Evolutionary conservation across 495 filamentous ascomycete species (phyloP), one percentile per base, ranked within the genome.

Genomic region (Hypoxylon fuscum): DNA sequence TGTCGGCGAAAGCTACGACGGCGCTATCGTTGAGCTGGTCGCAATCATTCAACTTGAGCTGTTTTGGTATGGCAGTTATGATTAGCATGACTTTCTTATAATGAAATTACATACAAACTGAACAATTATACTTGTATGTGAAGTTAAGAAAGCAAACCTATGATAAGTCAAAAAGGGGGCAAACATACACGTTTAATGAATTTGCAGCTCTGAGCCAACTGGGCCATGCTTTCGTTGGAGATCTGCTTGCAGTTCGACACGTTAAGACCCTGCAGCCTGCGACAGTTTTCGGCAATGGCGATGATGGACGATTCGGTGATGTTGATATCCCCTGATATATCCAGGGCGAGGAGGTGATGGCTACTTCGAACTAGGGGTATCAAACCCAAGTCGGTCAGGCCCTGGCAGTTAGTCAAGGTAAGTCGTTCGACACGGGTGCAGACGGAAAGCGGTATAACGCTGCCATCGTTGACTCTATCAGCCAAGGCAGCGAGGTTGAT

Each of bases 41-140:
- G 68, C 96, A 96, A 18, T 92, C 88, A 72, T 98, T 98, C 47
- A 99, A 82, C 83, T 99, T 99, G 54, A 99, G 81, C 90, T 96
- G 72, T 32, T 53, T 27, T 27, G 25, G 77, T 55, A 75, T 72
- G 48, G 58, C 42, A 5, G 57, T 23, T 21, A 10, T 23, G 11
- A 60, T 81, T 54, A 74, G 66, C 59, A 63, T 58, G 5, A 23
- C 7, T 31, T 51, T 49, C 68, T 23, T 23, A 32, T 62, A 56
- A 57, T 14, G 21, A 44, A 7, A n/a, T n/a, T 6, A 18, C 34
- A 53, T 32, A 10, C 20, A 35, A 11, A 23, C 0, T 11, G n/a
- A 37, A 3, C 25, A n/a, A n/a, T n/a, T n/a, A n/a, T n/a, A n/a
- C n/a, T 14, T 22, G n/a, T 21, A 44, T n/a, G 25, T 10, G 15